Evolutionary conservation across 2,329 filamentous ascomycete genomes (phyloP).

Genomic region (Tricladium varicosporioides): DNA sequence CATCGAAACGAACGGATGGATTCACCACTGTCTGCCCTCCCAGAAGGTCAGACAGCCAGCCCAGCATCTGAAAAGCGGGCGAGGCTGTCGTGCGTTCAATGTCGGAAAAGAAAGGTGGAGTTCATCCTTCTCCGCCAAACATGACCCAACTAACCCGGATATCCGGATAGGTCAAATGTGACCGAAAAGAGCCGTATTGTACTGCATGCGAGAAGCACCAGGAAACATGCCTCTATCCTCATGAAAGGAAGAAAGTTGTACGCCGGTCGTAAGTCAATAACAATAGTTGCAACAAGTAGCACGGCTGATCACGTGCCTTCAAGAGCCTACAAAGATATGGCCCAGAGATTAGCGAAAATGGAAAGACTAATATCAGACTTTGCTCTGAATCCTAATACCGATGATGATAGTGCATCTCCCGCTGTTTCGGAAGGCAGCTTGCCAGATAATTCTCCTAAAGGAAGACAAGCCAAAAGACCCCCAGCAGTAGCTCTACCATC

Average conservation of each 20-base stretch:
- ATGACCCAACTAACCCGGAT: neutral
- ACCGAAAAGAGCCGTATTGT: slow-evolving; percentile 13
- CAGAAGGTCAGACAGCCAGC: neutral
- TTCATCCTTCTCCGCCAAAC: neutral
- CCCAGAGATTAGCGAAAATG: slow-evolving; percentile 18
- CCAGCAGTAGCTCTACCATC: neutral
- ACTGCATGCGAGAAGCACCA: slow-evolving; percentile 14
- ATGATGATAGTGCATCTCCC: slow-evolving; percentile 7
- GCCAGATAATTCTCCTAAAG: neutral
- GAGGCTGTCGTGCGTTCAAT: slow-evolving; percentile 13
- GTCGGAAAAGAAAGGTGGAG: slow-evolving; percentile 15
- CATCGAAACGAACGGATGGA: neutral
- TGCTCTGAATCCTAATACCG: slow-evolving; percentile 1
- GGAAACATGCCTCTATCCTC: slow-evolving; percentile 11
- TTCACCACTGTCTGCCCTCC: neutral
- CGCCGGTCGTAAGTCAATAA: slow-evolving; percentile 12
- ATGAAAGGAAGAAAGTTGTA: slow-evolving; percentile 12
- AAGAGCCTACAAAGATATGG: slow-evolving; percentile 20
- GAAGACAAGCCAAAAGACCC: slow-evolving; percentile 1
- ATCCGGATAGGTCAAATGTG: slow-evolving; percentile 12
- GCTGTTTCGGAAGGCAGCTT: slow-evolving; percentile 7
- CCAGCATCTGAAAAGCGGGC: slow-evolving; percentile 7
- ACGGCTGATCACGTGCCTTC: neutral
- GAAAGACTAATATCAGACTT: slow-evolving; percentile 17
- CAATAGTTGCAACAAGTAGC: neutral